Evolutionary conservation across 345 rosid genomes (phyloP).

Genomic region (Noccaea bulbosa): DNA sequence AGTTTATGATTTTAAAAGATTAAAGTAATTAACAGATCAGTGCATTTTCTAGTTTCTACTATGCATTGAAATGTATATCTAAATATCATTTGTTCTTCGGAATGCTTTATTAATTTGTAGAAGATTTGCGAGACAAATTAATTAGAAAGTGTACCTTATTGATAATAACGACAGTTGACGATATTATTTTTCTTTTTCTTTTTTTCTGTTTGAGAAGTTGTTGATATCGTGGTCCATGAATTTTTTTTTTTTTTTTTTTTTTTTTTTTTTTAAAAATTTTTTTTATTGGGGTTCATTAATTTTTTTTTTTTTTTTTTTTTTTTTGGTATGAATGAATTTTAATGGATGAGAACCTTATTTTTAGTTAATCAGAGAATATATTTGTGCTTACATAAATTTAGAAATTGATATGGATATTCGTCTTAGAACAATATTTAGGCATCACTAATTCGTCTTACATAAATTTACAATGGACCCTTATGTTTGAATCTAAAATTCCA

Average conservation of each 20-base stretch:
- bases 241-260: conserved; percentile 28
- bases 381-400: neutral
- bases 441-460: neutral
- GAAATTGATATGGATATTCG: neutral
- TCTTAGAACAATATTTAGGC: neutral
- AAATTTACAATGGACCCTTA: neutral
- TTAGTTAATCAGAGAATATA: neutral
- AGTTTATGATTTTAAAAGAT: neutral
- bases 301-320: no score
- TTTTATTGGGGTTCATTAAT: no score
- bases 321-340: no score
- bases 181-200: neutral
- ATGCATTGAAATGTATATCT: neutral
- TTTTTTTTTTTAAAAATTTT: no score
- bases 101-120: neutral
- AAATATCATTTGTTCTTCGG: neutral
- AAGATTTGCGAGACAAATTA: conserved; percentile 7
- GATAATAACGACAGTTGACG: conserved; percentile 5
- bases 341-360: neutral
- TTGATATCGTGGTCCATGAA: conserved; percentile 25
- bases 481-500: neutral
- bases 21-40: neutral
- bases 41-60: neutral
- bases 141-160: neutral
- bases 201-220: conserved; percentile 10